Percentiles rank a stretch among this genome's conserved stretches.
Evolutionary conservation across 2,329 filamentous ascomycete genomes (phyloP).

Genomic region (Colletotrichum navitas): DNA sequence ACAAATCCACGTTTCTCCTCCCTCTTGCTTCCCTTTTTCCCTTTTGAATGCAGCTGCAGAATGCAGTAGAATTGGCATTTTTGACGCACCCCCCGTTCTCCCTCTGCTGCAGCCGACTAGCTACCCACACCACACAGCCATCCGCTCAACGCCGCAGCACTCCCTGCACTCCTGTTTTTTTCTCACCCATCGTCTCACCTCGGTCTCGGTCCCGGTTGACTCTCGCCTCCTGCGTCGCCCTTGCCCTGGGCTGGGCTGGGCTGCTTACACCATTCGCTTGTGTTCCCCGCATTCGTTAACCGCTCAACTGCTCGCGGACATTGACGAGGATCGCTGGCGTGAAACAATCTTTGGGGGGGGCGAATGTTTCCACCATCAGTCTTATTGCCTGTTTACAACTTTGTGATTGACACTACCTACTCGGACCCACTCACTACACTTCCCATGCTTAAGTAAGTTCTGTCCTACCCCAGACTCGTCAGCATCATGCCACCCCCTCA

Average conservation of each 20-base stretch:
- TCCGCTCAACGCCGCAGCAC: conserved; percentile 20
- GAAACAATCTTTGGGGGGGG: background rate
- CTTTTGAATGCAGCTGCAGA: background rate
- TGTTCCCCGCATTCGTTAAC: conserved; percentile 18
- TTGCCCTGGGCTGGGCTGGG: background rate
- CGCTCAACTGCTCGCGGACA: background rate
- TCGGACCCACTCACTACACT: background rate
- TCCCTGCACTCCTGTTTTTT: background rate
- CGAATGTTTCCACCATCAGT: background rate
- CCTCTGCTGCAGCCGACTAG: conserved; percentile 19
- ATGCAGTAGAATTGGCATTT: background rate
- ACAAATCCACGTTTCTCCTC: conserved; percentile 12
- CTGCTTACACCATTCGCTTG: background rate
- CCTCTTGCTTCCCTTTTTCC: background rate
- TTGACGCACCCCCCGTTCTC: conserved; percentile 2
- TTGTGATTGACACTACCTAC: background rate
- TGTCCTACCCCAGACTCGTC: background rate
- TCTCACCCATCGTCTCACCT: conserved; percentile 9
- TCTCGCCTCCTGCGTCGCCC: conserved; percentile 4
- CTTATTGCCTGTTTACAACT: background rate
- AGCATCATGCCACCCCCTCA: background rate
- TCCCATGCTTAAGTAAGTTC: background rate
- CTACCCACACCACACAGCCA: background rate
- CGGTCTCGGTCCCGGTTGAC: background rate
- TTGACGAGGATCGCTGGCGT: background rate